These are phyloP conservation scores for Actinomortierella ambigua DNA, from an alignment of 371 early-diverging fungal species.

Conservation along the genomic window DNA sequence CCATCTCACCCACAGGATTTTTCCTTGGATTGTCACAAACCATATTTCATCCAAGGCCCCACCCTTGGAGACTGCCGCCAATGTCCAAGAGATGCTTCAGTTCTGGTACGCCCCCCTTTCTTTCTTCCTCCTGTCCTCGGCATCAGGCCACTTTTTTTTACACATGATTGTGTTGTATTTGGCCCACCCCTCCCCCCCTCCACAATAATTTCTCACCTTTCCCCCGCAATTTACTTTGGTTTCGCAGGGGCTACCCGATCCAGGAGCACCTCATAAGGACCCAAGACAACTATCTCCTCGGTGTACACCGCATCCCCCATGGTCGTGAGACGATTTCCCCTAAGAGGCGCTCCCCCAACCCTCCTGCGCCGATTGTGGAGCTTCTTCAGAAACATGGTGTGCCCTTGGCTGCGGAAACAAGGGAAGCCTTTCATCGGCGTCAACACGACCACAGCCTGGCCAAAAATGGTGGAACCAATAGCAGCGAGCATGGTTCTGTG, in stretches of 20 bases:
- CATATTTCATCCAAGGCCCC: conserved; percentile 60
- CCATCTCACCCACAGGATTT: conserved; percentile 31
- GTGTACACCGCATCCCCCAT: conserved; percentile 83
- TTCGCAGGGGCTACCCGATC: conserved; percentile 71
- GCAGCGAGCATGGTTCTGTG: background rate
- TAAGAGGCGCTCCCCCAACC: conserved; percentile 18
- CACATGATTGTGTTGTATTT: background rate
- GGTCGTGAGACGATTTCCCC: conserved; percentile 28
- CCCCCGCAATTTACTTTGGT: conserved; percentile 26
- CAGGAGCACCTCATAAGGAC: conserved; percentile 91
- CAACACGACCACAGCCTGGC: background rate
- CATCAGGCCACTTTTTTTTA: conserved; percentile 1
- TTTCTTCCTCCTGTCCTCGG: background rate
- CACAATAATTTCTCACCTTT: conserved; percentile 8
- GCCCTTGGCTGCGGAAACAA: conserved; percentile 35
- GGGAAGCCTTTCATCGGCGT: conserved; percentile 10
- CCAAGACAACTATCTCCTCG: conserved; percentile 87
- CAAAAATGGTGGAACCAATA: conserved; percentile 2
- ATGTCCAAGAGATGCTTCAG: conserved; percentile 69
- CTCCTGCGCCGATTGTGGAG: conserved; percentile 21
- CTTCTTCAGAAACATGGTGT: conserved; percentile 25
- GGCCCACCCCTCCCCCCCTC: background rate
- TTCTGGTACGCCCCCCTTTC: conserved; percentile 56
- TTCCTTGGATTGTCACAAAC: conserved; percentile 58
- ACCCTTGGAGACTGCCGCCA: conserved; percentile 62